Evolutionary conservation across 2,329 filamentous ascomycete species (phyloP).

Genomic region (Parastagonospora nodorum): DNA sequence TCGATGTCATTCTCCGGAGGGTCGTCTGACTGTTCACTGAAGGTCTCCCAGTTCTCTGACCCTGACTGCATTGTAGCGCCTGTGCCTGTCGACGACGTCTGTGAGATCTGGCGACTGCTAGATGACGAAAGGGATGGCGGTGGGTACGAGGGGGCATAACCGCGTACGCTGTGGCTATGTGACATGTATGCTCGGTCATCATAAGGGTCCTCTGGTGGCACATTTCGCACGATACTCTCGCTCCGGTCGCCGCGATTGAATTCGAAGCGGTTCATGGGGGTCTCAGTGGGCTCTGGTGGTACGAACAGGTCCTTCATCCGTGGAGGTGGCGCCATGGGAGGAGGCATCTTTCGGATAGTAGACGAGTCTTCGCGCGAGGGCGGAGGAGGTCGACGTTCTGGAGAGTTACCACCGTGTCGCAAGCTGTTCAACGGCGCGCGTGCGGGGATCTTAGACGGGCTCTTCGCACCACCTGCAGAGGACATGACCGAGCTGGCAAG

Average conservation of each 20-base stretch:
- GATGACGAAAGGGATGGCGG: slow-evolving; percentile 33
- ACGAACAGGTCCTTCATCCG: slow-evolving; percentile 86
- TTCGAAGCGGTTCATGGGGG: slow-evolving; percentile 50
- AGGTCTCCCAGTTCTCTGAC: slow-evolving; percentile 98
- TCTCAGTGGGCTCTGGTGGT: slow-evolving; percentile 54
- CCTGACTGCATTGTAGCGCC: slow-evolving; percentile 72
- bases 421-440: slow-evolving; percentile 72
- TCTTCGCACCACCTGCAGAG: slow-evolving; percentile 47
- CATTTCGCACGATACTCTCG: slow-evolving; percentile 63
- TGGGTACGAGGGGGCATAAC: slow-evolving; percentile 31
- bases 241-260: slow-evolving; percentile 54
- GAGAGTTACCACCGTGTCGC: slow-evolving; percentile 76
- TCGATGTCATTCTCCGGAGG: slow-evolving; percentile 70
- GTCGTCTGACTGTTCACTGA: slow-evolving; percentile 80
- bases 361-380: slow-evolving; percentile 35
- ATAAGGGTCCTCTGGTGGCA: slow-evolving; percentile 82
- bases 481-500: slow-evolving; percentile 45
- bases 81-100: slow-evolving; percentile 59
- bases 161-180: slow-evolving; percentile 37
- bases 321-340: slow-evolving; percentile 68
- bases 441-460: slow-evolving; percentile 71
- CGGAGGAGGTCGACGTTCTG: slow-evolving; percentile 63
- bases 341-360: slow-evolving; percentile 48
- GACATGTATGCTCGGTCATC: slow-evolving; percentile 58
- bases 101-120: slow-evolving; percentile 69